Base-by-base conservation (phyloP, 495 filamentous ascomycete species). In the Penicillium cataractarum region DNA sequence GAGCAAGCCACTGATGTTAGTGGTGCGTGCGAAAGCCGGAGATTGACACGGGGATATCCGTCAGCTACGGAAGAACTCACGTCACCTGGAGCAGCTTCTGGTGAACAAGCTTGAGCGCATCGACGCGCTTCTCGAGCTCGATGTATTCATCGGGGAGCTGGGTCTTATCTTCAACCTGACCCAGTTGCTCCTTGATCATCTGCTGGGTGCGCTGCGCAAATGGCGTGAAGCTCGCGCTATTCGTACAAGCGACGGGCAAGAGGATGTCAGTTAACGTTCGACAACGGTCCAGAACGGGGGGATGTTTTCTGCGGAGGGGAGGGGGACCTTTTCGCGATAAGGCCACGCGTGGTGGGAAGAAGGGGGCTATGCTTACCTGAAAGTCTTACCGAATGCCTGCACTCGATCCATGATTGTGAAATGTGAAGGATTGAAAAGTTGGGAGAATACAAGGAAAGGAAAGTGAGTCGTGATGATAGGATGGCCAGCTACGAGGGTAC, bases 91-190 rank as follows among this genome's bases (percentile, higher is more conserved):
- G 87, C 79, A 99, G 89, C 83, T 97, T 95, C 80, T 96, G 92
- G 74, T 99, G 95, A 40, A 95, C 94, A 69, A 90, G 89, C 84
- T 96, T 98, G 72, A 99, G 83, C 62, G 95, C 95, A 87, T 99
- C 95, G 74, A 99, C 92, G 65, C 96, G 88, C 84, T 97, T 97
- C 87, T 99, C 95, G 55, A 99, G 91, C 78, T 98, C 93, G 71
- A 97, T 89, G 76, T 98, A 99, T 73, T 98, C 96, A 69, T 93
- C 88, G 19, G 96, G 96, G 29, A 98, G 92, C 78, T 99, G 88
- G 61, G 95, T 99, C 90, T 95, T 96, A 74, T 98, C 95, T 64
- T 97, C 95, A 57, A 88, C 92, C 72, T 97, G 93, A 57, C 95
- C 95, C 51, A 97, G 83, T 77, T 97, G 93, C 79, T 99, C 95